phyloP scores from a whole-genome alignment of 768 basidiomycete species.

The Sutorius australiensis region DNA sequence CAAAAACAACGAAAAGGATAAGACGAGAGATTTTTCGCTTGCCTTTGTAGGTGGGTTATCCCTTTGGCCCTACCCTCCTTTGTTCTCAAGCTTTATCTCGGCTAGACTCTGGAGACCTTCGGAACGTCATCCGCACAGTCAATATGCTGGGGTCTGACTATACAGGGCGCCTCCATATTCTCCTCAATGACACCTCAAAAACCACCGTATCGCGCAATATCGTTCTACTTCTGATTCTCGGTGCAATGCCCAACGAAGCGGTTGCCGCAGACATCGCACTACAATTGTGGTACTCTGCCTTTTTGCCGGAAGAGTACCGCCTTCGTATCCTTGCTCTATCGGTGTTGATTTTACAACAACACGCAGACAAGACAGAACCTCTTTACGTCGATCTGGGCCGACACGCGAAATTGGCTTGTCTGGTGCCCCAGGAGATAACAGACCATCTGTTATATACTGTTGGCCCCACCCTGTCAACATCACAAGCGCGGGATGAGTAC shows the following conservation, averaged over 20 bases:
- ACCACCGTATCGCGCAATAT: conserved; percentile 36
- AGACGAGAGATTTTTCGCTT: conserved; percentile 20
- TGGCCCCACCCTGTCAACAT: conserved; percentile 20
- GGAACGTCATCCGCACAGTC: conserved; percentile 40
- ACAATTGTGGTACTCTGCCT: conserved; percentile 46
- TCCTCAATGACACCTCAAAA: conserved; percentile 40
- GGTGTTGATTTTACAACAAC: conserved; percentile 10
- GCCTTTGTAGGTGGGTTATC: conserved; percentile 17
- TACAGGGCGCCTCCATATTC: conserved; percentile 35
- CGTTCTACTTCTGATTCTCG: conserved; percentile 39
- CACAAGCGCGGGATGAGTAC: conserved; percentile 28
- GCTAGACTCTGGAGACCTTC: conserved; percentile 44
- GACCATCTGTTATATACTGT: conserved; percentile 28
- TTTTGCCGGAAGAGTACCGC: conserved; percentile 34
- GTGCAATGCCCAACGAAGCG: conserved; percentile 26
- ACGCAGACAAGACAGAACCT: conserved; percentile 12
- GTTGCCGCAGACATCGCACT: conserved; percentile 42
- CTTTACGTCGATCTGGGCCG: conserved; percentile 10
- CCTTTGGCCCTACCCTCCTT: no score
- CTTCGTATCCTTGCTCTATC: conserved; percentile 19
- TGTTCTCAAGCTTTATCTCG: background rate
- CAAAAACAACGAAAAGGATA: conserved; percentile 20
- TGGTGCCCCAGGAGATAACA: conserved; percentile 24
- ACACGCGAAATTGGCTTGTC: conserved; percentile 19
- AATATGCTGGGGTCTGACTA: conserved; percentile 41